Evolutionary conservation across 805 yeast species (phyloP).

Genomic region (Candida nitratophila): DNA sequence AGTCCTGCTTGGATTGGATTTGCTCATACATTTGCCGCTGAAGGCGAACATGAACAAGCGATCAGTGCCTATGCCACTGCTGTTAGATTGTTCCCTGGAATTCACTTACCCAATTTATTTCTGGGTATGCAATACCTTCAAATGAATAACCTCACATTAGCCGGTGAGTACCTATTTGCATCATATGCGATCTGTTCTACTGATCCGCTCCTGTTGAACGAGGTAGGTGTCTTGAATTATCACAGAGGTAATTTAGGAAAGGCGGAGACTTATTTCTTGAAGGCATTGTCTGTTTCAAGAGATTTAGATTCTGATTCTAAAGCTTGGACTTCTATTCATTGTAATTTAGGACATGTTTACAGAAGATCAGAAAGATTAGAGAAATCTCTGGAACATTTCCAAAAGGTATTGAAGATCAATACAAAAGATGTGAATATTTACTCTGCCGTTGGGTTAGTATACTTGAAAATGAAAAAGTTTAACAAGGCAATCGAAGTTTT

Average conservation of each 20-base stretch:
- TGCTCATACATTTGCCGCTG: constrained; percentile 95
- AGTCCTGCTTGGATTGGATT: constrained; percentile 98
- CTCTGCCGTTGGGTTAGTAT: constrained; percentile 79
- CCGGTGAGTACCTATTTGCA: constrained; percentile 77
- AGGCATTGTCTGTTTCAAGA: constrained; percentile 65
- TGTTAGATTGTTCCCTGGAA: constrained; percentile 82
- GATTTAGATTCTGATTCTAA: constrained; percentile 69
- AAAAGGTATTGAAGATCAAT: constrained; percentile 62
- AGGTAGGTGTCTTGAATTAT: constrained; percentile 86
- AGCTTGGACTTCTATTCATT: constrained; percentile 79
- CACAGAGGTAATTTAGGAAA: constrained; percentile 59
- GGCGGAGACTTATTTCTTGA: constrained; percentile 65
- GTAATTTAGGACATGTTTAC: constrained; percentile 85
- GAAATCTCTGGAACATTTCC: constrained; percentile 69
- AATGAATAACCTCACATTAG: constrained; percentile 72
- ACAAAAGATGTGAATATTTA: constrained; percentile 64
- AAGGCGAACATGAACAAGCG: constrained; percentile 99
- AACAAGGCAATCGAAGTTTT: constrained; percentile 66
- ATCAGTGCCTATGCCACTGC: constrained; percentile 96
- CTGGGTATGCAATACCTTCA: constrained; percentile 95
- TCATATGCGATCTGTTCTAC: constrained; percentile 71
- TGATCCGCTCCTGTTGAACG: constrained; percentile 87
- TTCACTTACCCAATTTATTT: constrained; percentile 82
- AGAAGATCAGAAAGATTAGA: constrained; percentile 55
- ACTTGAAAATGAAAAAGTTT: constrained; percentile 60